Percentiles rank a stretch among this genome's conserved stretches.
Conservation (phyloP, 441 rosid species). For the Rhodomyrtus psidioides region DNA sequence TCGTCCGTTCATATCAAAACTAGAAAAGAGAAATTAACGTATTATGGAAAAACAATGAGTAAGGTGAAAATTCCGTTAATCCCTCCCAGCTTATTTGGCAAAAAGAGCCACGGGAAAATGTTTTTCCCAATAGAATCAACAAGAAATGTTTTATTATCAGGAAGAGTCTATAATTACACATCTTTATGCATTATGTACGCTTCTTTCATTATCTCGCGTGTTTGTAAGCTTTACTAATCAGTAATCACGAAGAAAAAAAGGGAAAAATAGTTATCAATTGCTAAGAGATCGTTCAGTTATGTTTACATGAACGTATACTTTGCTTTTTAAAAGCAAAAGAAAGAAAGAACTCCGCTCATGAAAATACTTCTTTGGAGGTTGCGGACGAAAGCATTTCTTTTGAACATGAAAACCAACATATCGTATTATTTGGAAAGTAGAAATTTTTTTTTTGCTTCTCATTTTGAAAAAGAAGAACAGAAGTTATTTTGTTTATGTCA, state of each 20-base stretch:
- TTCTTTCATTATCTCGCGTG: no score
- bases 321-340: not conserved
- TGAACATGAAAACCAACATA: not conserved
- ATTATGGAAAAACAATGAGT: not conserved
- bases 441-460: not conserved
- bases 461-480: not conserved
- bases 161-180: not conserved
- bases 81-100: no score
- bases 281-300: not conserved
- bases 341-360: not conserved
- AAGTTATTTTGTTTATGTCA: not conserved
- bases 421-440: not conserved
- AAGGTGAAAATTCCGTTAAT: not conserved
- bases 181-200: no score
- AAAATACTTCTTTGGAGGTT: not conserved
- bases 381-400: not conserved
- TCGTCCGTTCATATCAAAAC: not conserved
- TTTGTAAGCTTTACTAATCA: no score
- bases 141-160: not conserved
- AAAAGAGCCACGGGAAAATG: not conserved
- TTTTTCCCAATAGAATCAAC: not conserved
- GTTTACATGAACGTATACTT: not conserved
- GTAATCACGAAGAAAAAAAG: no score
- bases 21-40: not conserved
- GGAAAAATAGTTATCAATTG: no score